Base-by-base conservation (phyloP, 1,139 yeast genomes). In the Nakaseomyces bracarensis region DNA sequence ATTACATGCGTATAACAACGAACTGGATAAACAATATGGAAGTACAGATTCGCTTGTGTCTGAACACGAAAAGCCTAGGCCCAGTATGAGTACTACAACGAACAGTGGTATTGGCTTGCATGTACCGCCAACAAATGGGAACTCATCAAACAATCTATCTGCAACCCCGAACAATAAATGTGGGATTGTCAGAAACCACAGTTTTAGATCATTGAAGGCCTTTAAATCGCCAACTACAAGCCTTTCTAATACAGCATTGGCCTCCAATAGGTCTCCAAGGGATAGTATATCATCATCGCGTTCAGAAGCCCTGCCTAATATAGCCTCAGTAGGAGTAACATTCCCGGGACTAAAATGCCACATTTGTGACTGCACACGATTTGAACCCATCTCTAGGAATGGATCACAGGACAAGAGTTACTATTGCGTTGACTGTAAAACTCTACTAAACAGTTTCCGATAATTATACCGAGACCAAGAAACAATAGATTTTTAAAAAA, bases 371-470 rank as follows among this genome's bases (percentile, higher is more conserved):
- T 62, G 69, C n/a, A 60, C 60, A 8, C 60, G 55, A 33, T 63
- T 65, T 36, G 51, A 47, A 20, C 49, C 55, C 34, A 42, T 47
- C 30, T 41, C 48, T 10, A 37, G 43, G 4, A 37, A 35, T n/a
- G 35, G 21, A 4, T 19, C 38, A 10, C 36, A 36, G 10, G 45
- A 43, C 11, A 39, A 9, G 29, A 43, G 42, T n/a, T 50, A 53
- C 18, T 53, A 49, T 21, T 64, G 68, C 40, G 49, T 51, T 14
- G 68, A 64, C 33, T 64, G 68, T 47, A 68, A 67, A 3, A 63
- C 59, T 16, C 57, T 62, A 35, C 43, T 61, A 10, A 59, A 50
- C 36, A 52, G 46, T 19, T 51, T 53, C 23, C 47, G 55, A 15
- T 53, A 42, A 38, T 28, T 10, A 11, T 28, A 22, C 25, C n/a